Base-by-base conservation (phyloP, 495 filamentous ascomycete genomes). In the Hypoxylon crocopeplum region DNA sequence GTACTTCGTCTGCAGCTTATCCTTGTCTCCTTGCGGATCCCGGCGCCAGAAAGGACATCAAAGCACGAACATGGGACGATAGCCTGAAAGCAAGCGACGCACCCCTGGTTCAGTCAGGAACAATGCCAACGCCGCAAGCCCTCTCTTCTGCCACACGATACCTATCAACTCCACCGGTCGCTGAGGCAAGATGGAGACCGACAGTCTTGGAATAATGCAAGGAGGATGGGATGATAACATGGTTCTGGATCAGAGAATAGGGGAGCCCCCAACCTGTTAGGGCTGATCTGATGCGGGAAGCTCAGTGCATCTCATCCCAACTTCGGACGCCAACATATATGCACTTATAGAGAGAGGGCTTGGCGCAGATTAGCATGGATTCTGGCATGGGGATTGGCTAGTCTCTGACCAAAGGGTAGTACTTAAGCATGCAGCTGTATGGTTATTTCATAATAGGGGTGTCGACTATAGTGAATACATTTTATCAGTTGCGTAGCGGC, bases 1-100 rank as follows among this genome's bases (percentile, higher is more conserved):
- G 16, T 60, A 54, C 38, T 45, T 40, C 33, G 38, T 54, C 59
- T 66, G 56, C 62, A 66, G 33, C 55, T 40, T 24, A 58, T 51
- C 61, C 65, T 46, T 64, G 56, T 48, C 27, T 44, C 61, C 65
- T 59, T 64, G 59, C 38, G 50, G 59, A 62, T 69, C 59, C 59
- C 67, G 62, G 59, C 53, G 41, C 48, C 46, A 69, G 49, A 60
- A 56, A 24, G 40, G 24, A 45, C 49, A 67, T 59, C 62, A 66
- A 57, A 55, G 54, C 48, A 53, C 24, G 22, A 46, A 53, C 55
- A 63, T 67, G 51, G 56, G 48, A 49, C 24, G 53, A 69, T 56
- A 63, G 57, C 48, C 55, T 59, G 60, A 59, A 55, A 59, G 25
- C 12, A 53, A n/a, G 55, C 57, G 55, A 57, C 36, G 50, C 55